Percentiles rank a stretch among this genome's conserved stretches.
Evolutionary conservation across 805 yeast species (phyloP).

Genomic region (Zygoascus tannicola): DNA sequence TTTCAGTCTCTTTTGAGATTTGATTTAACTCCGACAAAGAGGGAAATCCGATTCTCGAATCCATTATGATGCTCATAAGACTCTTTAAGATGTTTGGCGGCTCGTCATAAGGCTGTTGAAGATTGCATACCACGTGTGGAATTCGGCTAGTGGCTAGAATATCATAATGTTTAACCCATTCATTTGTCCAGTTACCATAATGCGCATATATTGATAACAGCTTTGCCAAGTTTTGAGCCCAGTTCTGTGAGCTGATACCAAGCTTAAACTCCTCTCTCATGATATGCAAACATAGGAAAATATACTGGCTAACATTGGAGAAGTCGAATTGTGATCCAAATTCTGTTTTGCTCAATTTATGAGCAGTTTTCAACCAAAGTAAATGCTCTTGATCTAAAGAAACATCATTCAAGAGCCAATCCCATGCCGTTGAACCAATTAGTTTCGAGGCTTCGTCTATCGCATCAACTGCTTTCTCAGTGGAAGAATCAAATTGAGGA

Average conservation of each 20-base stretch:
- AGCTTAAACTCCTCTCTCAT: slow-evolving; percentile 66
- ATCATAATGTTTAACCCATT: slow-evolving; percentile 52
- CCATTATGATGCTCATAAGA: slow-evolving; percentile 40
- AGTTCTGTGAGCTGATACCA: slow-evolving; percentile 36
- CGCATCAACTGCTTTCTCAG: not conserved
- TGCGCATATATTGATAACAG: slow-evolving; percentile 52
- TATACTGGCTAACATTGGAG: slow-evolving; percentile 34
- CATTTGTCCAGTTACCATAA: slow-evolving; percentile 63
- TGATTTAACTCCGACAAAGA: slow-evolving; percentile 11
- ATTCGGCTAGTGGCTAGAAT: not conserved
- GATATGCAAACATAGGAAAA: slow-evolving; percentile 62
- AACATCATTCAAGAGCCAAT: slow-evolving; percentile 4
- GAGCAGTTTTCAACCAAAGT: slow-evolving; percentile 1
- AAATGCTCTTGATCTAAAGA: not conserved
- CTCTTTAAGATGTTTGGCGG: slow-evolving; percentile 58
- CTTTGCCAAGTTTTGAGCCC: slow-evolving; percentile 37
- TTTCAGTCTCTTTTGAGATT: slow-evolving; percentile 5
- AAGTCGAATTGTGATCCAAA: slow-evolving; percentile 21
- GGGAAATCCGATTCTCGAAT: slow-evolving; percentile 22
- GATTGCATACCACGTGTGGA: not conserved
- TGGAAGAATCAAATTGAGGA: not conserved
- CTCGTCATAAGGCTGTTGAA: slow-evolving; percentile 36
- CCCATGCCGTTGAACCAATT: slow-evolving; percentile 2
- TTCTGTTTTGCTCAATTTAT: slow-evolving; percentile 4
- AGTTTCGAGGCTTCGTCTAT: not conserved